Evolutionary conservation across 805 yeast genomes (phyloP).

Genomic region (Candida dajiaensis): DNA sequence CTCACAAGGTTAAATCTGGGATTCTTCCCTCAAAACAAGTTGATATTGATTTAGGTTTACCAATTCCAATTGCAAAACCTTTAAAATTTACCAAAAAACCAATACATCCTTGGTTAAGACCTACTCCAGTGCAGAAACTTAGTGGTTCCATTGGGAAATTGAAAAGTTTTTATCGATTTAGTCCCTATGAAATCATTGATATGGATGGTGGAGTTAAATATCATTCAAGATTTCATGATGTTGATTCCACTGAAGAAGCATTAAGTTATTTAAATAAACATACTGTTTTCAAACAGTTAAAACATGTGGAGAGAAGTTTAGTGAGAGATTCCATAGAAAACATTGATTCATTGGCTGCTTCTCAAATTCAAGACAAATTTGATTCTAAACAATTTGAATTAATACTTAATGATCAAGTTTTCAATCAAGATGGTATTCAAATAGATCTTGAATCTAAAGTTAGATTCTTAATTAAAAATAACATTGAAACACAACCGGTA

Average conservation of each 20-base stretch:
- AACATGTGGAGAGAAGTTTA: neutral
- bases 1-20: slow-evolving; percentile 3
- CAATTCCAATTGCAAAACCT: neutral
- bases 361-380: neutral
- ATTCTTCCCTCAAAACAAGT: neutral
- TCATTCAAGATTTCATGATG: neutral
- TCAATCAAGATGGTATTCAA: neutral
- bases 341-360: neutral
- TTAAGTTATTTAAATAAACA: neutral
- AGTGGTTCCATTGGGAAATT: neutral
- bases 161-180: neutral
- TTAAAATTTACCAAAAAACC: neutral
- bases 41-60: neutral
- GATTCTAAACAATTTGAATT: neutral
- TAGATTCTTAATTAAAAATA: neutral
- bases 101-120: neutral
- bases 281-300: neutral
- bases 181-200: neutral
- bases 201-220: neutral
- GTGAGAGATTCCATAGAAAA: neutral
- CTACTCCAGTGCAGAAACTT: neutral
- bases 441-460: neutral
- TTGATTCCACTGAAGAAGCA: neutral
- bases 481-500: neutral
- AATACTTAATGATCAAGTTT: neutral